Percentiles rank a stretch among this genome's conserved stretches.
phyloP scores from a whole-genome alignment of 2,329 filamentous ascomycete species.

The Colletotrichum sp. region DNA sequence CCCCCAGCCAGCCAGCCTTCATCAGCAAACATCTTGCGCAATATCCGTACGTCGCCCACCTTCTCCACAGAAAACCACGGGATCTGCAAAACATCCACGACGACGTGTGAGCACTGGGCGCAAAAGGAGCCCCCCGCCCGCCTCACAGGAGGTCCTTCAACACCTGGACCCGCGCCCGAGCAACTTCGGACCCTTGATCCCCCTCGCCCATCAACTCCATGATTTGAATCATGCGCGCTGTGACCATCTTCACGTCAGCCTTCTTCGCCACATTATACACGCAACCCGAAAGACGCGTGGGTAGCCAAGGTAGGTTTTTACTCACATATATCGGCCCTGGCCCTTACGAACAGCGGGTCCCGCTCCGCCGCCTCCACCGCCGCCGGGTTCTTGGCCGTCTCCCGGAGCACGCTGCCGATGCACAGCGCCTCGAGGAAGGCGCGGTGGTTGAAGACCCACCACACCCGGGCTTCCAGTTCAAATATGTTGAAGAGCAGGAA shows the following conservation, averaged over 20 bases:
- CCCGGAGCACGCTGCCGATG: conserved; percentile 65
- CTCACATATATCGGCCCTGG: conserved; percentile 65
- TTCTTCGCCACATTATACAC: background rate
- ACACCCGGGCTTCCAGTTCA: conserved; percentile 74
- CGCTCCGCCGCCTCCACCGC: conserved; percentile 50
- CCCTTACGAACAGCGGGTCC: conserved; percentile 66
- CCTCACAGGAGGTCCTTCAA: conserved; percentile 55
- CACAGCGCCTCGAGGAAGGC: conserved; percentile 79
- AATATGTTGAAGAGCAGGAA: conserved; percentile 75
- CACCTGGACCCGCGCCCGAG: conserved; percentile 63
- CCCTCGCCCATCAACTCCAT: conserved; percentile 63
- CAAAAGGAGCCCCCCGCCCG: background rate
- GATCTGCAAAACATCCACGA: background rate
- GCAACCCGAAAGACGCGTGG: background rate
- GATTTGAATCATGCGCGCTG: conserved; percentile 68
- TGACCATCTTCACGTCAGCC: background rate
- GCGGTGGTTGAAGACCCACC: conserved; percentile 86
- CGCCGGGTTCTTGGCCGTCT: conserved; percentile 50
- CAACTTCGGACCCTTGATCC: conserved; percentile 62
- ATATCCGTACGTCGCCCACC: background rate
- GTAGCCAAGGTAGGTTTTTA: conserved; percentile 16
- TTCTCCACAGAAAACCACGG: background rate
- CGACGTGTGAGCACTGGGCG: background rate
- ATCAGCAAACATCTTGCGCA: background rate
- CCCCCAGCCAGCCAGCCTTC: background rate